Conservation (phyloP, 2,329 filamentous ascomycete species). For the Fusarium longipes region DNA sequence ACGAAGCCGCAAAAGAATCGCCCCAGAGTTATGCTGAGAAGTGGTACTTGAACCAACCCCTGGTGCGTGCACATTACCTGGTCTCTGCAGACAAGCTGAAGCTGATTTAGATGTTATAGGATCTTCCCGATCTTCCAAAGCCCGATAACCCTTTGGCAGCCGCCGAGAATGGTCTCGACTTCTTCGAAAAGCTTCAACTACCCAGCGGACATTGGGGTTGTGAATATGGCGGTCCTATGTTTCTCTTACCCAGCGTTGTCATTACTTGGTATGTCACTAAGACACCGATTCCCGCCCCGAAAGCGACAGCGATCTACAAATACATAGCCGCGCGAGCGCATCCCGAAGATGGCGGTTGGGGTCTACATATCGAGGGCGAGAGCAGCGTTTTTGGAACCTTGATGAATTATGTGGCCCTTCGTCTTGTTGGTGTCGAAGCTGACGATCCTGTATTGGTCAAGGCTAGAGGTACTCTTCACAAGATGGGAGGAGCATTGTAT, state of each 20-base stretch:
- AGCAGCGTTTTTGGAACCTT: slow-evolving; percentile 91
- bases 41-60: slow-evolving; percentile 82
- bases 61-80: slow-evolving; percentile 62
- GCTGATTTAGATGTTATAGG: slow-evolving; percentile 59
- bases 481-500: slow-evolving; percentile 84
- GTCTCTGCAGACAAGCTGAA: not conserved
- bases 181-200: slow-evolving; percentile 91
- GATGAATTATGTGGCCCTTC: slow-evolving; percentile 86
- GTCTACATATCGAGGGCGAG: slow-evolving; percentile 92
- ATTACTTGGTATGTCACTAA: slow-evolving; percentile 90
- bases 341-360: slow-evolving; percentile 94
- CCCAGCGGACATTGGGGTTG: slow-evolving; percentile 94
- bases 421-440: slow-evolving; percentile 83
- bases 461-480: slow-evolving; percentile 83
- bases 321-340: slow-evolving; percentile 90
- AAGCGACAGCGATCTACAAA: slow-evolving; percentile 88
- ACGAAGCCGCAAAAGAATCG: slow-evolving; percentile 78
- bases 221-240: slow-evolving; percentile 98
- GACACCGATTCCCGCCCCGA: slow-evolving; percentile 82
- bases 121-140: slow-evolving; percentile 76
- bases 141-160: slow-evolving; percentile 80
- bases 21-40: slow-evolving; percentile 91
- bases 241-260: slow-evolving; percentile 86
- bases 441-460: slow-evolving; percentile 88
- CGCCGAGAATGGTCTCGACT: slow-evolving; percentile 83